A percentile compares a stretch with the other conserved stretches of the same genome.
Conservation (phyloP, 2,329 filamentous ascomycete species). For the Penicillium sp. region DNA sequence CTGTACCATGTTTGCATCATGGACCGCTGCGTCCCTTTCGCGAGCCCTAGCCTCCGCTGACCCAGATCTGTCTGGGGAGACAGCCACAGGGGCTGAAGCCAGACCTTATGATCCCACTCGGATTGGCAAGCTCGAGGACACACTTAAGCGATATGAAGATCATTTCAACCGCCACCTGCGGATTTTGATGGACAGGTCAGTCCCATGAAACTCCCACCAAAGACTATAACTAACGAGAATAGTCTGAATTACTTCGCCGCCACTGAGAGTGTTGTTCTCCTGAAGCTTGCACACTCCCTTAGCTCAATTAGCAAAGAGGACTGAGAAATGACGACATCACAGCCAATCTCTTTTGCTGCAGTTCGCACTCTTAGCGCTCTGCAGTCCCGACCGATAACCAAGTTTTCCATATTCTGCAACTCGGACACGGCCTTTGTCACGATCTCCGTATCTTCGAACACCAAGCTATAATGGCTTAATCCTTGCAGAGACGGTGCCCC, state of each 20-base stretch:
- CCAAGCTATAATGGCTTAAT: background rate
- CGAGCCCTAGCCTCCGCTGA: constrained; percentile 83
- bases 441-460: background rate
- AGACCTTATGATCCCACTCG: constrained; percentile 59
- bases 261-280: constrained; percentile 90
- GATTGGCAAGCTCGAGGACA: constrained; percentile 78
- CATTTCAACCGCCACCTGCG: constrained; percentile 92
- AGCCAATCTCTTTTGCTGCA: background rate
- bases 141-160: constrained; percentile 85
- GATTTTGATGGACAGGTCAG: constrained; percentile 79
- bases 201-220: background rate
- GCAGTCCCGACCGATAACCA: background rate
- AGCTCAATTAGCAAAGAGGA: constrained; percentile 46
- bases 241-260: constrained; percentile 90
- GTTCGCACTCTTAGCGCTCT: background rate
- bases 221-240: constrained; percentile 2
- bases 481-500: background rate
- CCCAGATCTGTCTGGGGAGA: constrained; percentile 62
- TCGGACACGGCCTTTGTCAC: background rate
- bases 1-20: constrained; percentile 89
- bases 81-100: constrained; percentile 30
- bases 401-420: background rate
- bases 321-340: constrained; percentile 24
- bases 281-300: constrained; percentile 64
- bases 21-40: constrained; percentile 76